phyloP scores from a whole-genome alignment of 495 filamentous ascomycete genomes.

The Trichoderma gamsii region DNA sequence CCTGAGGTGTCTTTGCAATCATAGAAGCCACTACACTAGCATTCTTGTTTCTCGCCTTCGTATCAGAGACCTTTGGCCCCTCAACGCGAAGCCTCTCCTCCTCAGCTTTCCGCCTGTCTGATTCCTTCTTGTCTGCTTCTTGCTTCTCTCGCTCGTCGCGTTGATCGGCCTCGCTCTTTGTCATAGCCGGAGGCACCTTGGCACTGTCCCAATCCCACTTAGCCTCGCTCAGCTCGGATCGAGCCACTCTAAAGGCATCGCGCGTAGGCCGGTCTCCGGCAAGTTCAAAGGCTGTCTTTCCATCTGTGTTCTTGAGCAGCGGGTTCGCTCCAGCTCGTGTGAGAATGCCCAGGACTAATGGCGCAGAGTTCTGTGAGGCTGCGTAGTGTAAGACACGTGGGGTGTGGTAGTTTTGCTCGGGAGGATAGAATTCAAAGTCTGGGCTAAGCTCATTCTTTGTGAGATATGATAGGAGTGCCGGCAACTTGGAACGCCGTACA shows the following conservation, averaged over 20 bases:
- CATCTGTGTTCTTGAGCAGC: conserved; percentile 58
- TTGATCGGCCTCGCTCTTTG: conserved; percentile 59
- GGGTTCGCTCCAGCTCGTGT: conserved; percentile 72
- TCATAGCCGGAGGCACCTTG: conserved; percentile 62
- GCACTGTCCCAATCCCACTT: conserved; percentile 69
- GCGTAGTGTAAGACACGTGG: conserved; percentile 85
- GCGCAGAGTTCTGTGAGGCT: conserved; percentile 64
- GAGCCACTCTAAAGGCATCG: conserved; percentile 86
- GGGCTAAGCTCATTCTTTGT: conserved; percentile 60
- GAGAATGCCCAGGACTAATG: conserved; percentile 70
- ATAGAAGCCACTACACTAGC: conserved; percentile 37
- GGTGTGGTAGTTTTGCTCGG: conserved; percentile 71
- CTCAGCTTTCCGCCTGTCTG: conserved; percentile 58
- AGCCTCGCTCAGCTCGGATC: conserved; percentile 69
- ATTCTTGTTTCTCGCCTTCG: conserved; percentile 31
- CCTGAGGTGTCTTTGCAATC: conserved; percentile 60
- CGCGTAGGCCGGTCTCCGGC: conserved; percentile 79
- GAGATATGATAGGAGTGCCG: conserved; percentile 80
- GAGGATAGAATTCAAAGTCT: conserved; percentile 68
- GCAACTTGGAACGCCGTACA: conserved; percentile 83
- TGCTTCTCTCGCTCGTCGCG: conserved; percentile 56
- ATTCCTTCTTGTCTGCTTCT: conserved; percentile 49
- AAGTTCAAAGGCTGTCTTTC: conserved; percentile 77
- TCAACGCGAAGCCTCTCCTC: conserved; percentile 55
- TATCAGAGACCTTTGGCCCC: conserved; percentile 35